phyloP scores from a whole-genome alignment of 805 yeast genomes.

The Starmerella khaoyaiensis region DNA sequence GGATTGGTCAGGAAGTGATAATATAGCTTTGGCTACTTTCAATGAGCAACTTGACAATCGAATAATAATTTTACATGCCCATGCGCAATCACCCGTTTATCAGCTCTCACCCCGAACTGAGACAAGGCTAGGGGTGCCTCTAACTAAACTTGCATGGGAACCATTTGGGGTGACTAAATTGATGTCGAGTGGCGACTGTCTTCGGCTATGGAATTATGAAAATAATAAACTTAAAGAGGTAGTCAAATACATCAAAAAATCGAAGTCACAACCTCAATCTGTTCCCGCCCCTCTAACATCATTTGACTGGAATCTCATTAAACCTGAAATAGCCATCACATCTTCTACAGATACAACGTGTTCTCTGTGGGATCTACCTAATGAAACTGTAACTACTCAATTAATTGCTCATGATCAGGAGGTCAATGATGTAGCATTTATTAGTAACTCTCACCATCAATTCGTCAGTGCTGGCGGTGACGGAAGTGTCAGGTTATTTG shows the following conservation, averaged over 20 bases:
- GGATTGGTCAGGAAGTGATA: slow-evolving; percentile 41
- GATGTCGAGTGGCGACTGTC: slow-evolving; percentile 59
- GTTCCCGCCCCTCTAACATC: slow-evolving; percentile 72
- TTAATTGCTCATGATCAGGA: slow-evolving; percentile 92
- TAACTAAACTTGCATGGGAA: slow-evolving; percentile 65
- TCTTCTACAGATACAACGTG: slow-evolving; percentile 93
- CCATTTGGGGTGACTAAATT: slow-evolving; percentile 31
- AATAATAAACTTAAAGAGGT: slow-evolving; percentile 30
- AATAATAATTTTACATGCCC: slow-evolving; percentile 29
- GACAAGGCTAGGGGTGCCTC: slow-evolving; percentile 47
- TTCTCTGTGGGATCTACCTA: slow-evolving; percentile 80
- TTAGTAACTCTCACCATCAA: slow-evolving; percentile 57
- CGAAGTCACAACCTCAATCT: slow-evolving; percentile 29
- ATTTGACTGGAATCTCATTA: slow-evolving; percentile 79
- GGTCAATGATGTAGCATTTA: slow-evolving; percentile 81
- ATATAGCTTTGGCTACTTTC: slow-evolving; percentile 60
- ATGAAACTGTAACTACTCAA: slow-evolving; percentile 72
- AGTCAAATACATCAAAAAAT: slow-evolving; percentile 32
- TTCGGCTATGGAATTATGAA: slow-evolving; percentile 49
- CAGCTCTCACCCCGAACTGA: slow-evolving; percentile 29
- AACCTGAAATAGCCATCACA: slow-evolving; percentile 60
- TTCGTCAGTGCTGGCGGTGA: slow-evolving; percentile 93
- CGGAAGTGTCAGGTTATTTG: slow-evolving; percentile 88
- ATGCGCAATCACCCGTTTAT: slow-evolving; percentile 2
- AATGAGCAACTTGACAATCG: slow-evolving; percentile 65